phyloP scores from a whole-genome alignment of 345 rosid genomes.

The Corymbia maculata region DNA sequence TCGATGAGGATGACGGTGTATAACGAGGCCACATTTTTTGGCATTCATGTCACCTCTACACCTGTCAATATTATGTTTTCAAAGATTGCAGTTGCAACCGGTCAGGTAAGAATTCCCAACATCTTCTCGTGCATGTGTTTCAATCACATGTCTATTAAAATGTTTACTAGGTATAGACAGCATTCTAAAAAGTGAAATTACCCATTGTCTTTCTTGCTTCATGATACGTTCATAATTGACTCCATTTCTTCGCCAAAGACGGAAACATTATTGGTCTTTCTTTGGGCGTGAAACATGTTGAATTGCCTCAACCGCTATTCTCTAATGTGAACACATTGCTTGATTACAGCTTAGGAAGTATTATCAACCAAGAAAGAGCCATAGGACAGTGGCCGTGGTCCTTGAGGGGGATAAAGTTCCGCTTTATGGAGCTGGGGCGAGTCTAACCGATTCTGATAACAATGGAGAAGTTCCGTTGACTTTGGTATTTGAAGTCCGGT shows the following conservation, averaged over 20 bases:
- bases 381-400: conserved; percentile 24
- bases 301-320: neutral
- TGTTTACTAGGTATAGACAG: neutral
- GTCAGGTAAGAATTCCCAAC: conserved; percentile 36
- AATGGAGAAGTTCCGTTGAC: conserved; percentile 41
- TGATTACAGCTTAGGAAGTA: conserved; percentile 53
- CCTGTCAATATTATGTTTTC: conserved; percentile 57
- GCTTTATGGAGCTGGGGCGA: conserved; percentile 72
- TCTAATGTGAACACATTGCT: neutral
- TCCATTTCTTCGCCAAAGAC: neutral
- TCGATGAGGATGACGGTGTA: conserved; percentile 48
- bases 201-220: neutral
- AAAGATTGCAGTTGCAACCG: conserved; percentile 49
- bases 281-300: neutral
- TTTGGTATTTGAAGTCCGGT: conserved; percentile 46
- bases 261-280: neutral
- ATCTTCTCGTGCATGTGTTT: neutral
- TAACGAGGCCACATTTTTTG: conserved; percentile 75
- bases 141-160: neutral
- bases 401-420: conserved; percentile 53
- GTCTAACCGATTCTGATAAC: conserved; percentile 24
- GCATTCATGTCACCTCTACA: conserved; percentile 65
- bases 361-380: conserved; percentile 78
- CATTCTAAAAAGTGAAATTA: neutral
- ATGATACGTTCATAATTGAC: neutral